Evolutionary conservation across 345 rosid species (phyloP).

Genomic region (Hibiscus tridactylites): DNA sequence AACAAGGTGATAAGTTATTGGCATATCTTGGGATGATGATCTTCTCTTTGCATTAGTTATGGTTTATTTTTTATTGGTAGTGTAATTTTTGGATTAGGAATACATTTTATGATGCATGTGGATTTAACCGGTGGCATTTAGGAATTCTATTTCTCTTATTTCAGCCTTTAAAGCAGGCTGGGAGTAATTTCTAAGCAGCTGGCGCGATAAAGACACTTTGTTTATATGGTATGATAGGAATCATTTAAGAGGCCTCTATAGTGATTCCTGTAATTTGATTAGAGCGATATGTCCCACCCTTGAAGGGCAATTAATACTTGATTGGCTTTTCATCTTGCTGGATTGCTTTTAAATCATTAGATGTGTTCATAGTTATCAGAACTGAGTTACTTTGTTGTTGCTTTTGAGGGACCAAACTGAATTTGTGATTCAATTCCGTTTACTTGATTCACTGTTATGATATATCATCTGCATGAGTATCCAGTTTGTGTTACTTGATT

Average conservation of each 20-base stretch:
- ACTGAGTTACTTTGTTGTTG: not conserved
- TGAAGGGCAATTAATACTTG: not conserved
- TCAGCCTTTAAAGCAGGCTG: conserved; percentile 71
- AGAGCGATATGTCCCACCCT: not conserved
- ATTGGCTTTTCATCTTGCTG: conserved; percentile 5
- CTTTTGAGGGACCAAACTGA: not conserved
- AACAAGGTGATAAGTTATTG: not conserved
- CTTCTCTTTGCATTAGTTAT: not conserved
- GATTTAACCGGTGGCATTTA: conserved; percentile 48
- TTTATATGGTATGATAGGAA: too few species aligned
- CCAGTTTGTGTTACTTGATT: not conserved
- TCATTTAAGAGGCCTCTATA: conserved; percentile 26
- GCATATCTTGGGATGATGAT: not conserved
- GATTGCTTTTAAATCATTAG: not conserved
- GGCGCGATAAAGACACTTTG: too few species aligned
- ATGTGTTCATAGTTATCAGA: not conserved
- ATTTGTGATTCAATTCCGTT: not conserved
- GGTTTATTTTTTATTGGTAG: not conserved
- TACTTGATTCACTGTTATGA: not conserved
- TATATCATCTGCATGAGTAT: not conserved
- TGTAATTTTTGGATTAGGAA: conserved; percentile 6
- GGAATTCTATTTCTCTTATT: conserved; percentile 54
- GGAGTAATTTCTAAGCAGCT: conserved; percentile 33
- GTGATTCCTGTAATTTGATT: conserved; percentile 25
- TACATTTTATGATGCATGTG: conserved; percentile 13